Evolutionary conservation across 768 basidiomycete genomes (phyloP), one percentile per base, ranked within the genome.

Genomic region (Calocera cornea): DNA sequence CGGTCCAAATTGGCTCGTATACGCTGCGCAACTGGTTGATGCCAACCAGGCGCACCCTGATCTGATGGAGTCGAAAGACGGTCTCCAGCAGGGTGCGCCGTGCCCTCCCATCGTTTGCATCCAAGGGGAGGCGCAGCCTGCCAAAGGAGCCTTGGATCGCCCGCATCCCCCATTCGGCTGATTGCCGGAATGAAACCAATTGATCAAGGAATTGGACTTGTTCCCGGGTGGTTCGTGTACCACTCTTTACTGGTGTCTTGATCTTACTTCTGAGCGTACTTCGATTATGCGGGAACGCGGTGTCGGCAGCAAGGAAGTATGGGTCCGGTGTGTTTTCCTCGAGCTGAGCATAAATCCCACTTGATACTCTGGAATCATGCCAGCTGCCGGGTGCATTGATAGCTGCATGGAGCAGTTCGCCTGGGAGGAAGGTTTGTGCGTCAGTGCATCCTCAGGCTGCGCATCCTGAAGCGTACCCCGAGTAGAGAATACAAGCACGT

Each of bases 101-200:
- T 0, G 33, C 24, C 2, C 72, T 36, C 1, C 47, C 64, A 66
- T 80, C 38, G 41, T 76, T 69, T 24, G 81, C 77, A 16, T 74
- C 68, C 0, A 83, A 70, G 1, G 78, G 83, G 1, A 84, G 64
- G 2, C 77, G 72, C 11, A 84, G 75, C 0, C 77, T 72, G 2
- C 82, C 79, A 75, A 82, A 84, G 0, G 79, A 78, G 8, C 80
- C 80, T 69, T 82, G 81, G 7, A 84, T 64, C 3, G 72, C 68
- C 0, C 74, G 74, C 76, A 79, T 83, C 0, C 82, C 82, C 83
- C 82, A 84, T 70, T 84, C 81, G 11, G 81, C 81, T 0, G 82
- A 79, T 71, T 84, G 82, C 1, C 77, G 70, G 68, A 73, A 82
- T 1, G 80, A 81, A 0, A 83, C 72, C 0, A 83, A 75, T 68